Conservation (phyloP, 495 filamentous ascomycete species). For the Hypoxylon fuscum region DNA sequence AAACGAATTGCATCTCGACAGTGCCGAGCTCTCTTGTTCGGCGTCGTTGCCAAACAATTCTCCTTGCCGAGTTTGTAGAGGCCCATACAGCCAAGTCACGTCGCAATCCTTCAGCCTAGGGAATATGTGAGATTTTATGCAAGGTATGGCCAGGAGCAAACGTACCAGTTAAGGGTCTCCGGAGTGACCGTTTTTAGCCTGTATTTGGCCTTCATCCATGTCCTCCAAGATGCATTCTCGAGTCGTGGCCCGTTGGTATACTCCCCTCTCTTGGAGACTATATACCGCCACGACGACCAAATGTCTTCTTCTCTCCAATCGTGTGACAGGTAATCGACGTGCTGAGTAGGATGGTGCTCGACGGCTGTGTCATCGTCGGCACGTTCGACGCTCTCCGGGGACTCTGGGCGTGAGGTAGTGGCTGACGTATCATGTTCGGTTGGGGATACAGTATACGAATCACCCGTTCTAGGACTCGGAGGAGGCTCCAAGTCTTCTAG, state of each 20-base stretch:
- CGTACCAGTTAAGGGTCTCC: constrained; percentile 89
- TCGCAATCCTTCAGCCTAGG: constrained; percentile 94
- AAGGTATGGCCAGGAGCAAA: constrained; percentile 21
- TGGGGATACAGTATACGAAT: constrained; percentile 57
- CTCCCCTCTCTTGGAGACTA: constrained; percentile 76
- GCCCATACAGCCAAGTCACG: constrained; percentile 97
- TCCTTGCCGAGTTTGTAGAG: constrained; percentile 74
- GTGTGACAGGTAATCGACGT: constrained; percentile 97
- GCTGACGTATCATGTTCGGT: constrained; percentile 55
- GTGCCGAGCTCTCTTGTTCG: constrained; percentile 54
- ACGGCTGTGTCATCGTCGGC: constrained; percentile 87
- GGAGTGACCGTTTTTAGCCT: constrained; percentile 86
- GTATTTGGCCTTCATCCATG: constrained; percentile 94
- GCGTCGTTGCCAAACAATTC: constrained; percentile 60
- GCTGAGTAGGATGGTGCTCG: constrained; percentile 78
- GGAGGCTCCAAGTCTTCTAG: constrained; percentile 60
- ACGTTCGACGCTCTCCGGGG: constrained; percentile 54
- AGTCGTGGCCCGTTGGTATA: constrained; percentile 84
- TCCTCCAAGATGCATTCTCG: constrained; percentile 97
- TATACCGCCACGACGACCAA: constrained; percentile 96
- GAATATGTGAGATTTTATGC: constrained; percentile 30
- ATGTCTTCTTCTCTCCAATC: constrained; percentile 98
- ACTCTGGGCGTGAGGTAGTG: constrained; percentile 57
- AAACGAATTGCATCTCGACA: constrained; percentile 86
- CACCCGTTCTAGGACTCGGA: constrained; percentile 52